Conservation (phyloP, 257 asterid genomes). For the Cruciata laevipes region DNA sequence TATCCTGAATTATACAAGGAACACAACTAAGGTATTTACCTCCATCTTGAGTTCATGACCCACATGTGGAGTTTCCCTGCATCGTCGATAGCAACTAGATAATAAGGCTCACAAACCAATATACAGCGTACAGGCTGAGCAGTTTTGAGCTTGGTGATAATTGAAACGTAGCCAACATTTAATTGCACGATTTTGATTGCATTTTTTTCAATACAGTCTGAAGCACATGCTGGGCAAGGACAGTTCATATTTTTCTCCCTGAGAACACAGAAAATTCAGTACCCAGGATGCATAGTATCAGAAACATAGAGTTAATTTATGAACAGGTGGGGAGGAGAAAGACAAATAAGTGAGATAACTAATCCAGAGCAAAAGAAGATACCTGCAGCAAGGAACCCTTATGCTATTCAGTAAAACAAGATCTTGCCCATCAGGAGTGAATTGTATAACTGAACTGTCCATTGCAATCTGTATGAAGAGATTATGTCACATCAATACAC, state of each 20-base stretch:
- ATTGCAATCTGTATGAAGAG: slow-evolving; percentile 44
- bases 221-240: slow-evolving; percentile 56
- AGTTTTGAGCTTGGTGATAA: slow-evolving; percentile 55
- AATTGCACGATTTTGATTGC: slow-evolving; percentile 69
- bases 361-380: slow-evolving; percentile 10
- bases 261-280: slow-evolving; percentile 25
- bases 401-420: slow-evolving; percentile 63
- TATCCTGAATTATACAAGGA: neutral
- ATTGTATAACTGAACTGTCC: slow-evolving; percentile 55
- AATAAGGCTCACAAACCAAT: slow-evolving; percentile 67
- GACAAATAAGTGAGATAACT: neutral
- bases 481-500: slow-evolving; percentile 13
- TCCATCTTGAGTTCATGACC: slow-evolving; percentile 83
- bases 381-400: slow-evolving; percentile 79
- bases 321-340: neutral
- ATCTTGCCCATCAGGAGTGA: slow-evolving; percentile 62
- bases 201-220: slow-evolving; percentile 47
- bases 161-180: slow-evolving; percentile 57
- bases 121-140: slow-evolving; percentile 45
- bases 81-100: slow-evolving; percentile 77
- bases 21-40: slow-evolving; percentile 37
- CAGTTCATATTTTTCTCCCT: slow-evolving; percentile 67
- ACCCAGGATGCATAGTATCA: slow-evolving; percentile 7
- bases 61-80: slow-evolving; percentile 79
- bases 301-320: slow-evolving; percentile 12